Conservation (phyloP, 2,329 filamentous ascomycete species). For the Nothopassalora personata region DNA sequence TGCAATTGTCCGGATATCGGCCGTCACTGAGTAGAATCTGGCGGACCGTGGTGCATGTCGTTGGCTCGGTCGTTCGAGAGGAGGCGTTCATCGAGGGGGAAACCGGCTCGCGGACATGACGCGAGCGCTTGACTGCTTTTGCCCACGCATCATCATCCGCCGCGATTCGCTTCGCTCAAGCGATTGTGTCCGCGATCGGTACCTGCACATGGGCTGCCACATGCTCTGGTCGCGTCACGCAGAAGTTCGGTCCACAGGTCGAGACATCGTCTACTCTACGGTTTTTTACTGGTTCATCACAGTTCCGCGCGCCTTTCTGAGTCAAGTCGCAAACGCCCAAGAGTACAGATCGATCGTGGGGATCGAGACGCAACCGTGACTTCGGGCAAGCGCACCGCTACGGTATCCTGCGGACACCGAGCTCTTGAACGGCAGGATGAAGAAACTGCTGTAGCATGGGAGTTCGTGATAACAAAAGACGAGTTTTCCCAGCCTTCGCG, state of each 20-base stretch:
- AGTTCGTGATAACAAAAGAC: neutral
- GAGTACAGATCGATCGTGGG: neutral
- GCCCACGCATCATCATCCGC: neutral
- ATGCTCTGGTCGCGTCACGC: neutral
- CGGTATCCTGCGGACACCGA: neutral
- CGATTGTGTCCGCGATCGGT: neutral
- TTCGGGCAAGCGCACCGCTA: neutral
- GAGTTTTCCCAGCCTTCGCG: neutral
- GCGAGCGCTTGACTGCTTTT: neutral
- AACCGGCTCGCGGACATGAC: neutral
- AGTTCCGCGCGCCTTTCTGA: neutral
- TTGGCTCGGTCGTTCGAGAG: neutral
- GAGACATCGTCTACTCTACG: neutral
- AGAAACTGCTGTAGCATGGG: neutral
- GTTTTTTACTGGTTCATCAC: neutral
- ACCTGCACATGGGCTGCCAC: neutral
- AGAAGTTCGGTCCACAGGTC: neutral
- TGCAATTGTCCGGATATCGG: neutral
- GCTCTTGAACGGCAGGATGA: neutral
- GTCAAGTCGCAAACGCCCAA: neutral
- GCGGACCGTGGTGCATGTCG: neutral
- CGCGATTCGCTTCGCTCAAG: neutral
- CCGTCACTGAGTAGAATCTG: neutral
- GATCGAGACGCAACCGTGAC: neutral
- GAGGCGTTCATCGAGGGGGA: neutral